These are phyloP conservation scores for Rhizoclosmatium globosum DNA, from an alignment of 192 early-diverging fungal genomes.

Conservation along the genomic window DNA sequence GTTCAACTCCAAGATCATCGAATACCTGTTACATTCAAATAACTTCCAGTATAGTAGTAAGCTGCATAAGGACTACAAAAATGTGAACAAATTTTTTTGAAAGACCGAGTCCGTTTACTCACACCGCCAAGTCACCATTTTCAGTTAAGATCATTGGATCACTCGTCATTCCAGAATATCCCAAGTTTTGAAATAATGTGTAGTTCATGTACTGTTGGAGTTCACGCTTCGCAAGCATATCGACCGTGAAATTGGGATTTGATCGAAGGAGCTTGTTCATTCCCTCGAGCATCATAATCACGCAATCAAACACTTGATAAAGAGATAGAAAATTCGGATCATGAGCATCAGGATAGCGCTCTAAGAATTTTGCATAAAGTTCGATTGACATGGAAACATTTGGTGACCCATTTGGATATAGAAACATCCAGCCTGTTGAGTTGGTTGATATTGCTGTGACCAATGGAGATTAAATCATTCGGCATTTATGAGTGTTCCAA, in stretches of 20 bases:
- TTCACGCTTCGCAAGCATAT: background rate
- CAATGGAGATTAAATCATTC: background rate
- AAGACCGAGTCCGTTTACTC: background rate
- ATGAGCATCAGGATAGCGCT: background rate
- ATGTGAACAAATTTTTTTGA: too few relatives aligned
- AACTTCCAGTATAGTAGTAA: background rate
- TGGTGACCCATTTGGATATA: background rate
- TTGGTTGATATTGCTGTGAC: background rate
- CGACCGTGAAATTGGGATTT: background rate
- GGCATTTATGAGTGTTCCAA: background rate
- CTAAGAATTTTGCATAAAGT: background rate
- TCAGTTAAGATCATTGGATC: background rate
- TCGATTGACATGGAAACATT: background rate
- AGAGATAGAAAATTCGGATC: background rate
- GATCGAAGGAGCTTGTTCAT: background rate
- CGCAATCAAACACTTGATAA: background rate
- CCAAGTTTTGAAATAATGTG: constrained; percentile 4
- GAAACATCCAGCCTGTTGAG: background rate
- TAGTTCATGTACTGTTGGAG: constrained; percentile 11
- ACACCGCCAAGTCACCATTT: constrained; percentile 6
- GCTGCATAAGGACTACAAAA: background rate
- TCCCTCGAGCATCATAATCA: constrained; percentile 9
- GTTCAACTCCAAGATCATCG: too few relatives aligned
- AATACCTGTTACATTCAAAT: background rate
- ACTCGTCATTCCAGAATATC: background rate